Evolutionary conservation across 208 protist genomes (phyloP), one percentile per base, ranked within the genome.

Genomic region (Naegleria gruberi): DNA sequence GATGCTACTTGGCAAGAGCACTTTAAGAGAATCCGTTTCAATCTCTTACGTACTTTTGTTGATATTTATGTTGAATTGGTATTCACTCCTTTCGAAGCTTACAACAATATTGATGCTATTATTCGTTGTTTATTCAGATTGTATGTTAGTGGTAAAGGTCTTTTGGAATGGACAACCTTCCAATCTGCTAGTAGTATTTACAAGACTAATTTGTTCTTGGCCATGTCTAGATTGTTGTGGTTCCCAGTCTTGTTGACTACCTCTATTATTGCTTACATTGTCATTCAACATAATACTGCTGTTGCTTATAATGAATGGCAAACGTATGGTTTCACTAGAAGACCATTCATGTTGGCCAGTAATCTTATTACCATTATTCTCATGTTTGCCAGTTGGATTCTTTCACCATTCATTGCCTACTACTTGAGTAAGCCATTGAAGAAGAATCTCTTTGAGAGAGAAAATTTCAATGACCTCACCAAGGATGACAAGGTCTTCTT

Each of bases 81-180:
- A 6, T 87, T 87, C n/a, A 37, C 34, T 15, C 83, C 83, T 57
- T 87, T 87, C 30, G 83, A 87, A 40, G 83, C 83, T 17, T 87
- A 55, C 83, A 87, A 87, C 19, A 87, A 87, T 55, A 41, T 87
- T 46, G 83, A 87, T 87, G 83, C 83, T 8, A 87, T 87, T 37
- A 55, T 87, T 40, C 41, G 83, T 41, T 46, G 23, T 26, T 55
- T 87, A 34, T 55, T 40, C 4, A 30, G 83, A 34, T 19, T 87
- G 19, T 55, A 55, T 37, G 23, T 87, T 46, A 55, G n/a, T 40
- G 44, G 83, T 34, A 87, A 46, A 41, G 43, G 44, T 30, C 42
- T 87, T 30, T 55, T 87, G 23, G 83, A 87, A 55, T 87, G 83
- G 83, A 87, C 83, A 2, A 87, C 43, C 5, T 55, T 34, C 42